Base-by-base conservation (phyloP, 257 asterid genomes). In the Parsonsia alboflavescens region DNA sequence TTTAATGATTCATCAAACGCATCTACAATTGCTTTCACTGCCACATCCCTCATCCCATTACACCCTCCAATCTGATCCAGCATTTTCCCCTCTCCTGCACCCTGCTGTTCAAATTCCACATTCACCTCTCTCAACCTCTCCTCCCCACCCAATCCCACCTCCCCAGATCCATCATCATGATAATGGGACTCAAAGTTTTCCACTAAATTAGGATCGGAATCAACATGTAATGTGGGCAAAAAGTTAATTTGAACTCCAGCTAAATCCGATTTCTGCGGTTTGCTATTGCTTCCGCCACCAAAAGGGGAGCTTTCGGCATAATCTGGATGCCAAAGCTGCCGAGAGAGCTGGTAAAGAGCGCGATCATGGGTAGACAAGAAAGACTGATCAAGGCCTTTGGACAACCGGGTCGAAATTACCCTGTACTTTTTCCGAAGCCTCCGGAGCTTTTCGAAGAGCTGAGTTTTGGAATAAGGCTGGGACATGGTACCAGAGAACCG, bases 381-480 rank as follows among this genome's bases (percentile, higher is more conserved):
- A 6, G 87, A 78, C 33, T 33, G 77, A 67, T 83, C 89, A 63
- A 89, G 76, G 0, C 96, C 97, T 68, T 79, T 87, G 2, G 84
- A 73, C 10, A 92, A n/a, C 22, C 93, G 82, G 44, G 90, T 15
- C 17, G 89, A 87, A 70, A 86, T 84, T 77, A 87, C 90, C 59
- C 92, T 87, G 61, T 86, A 90, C 85, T 92, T 92, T 82, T 88
- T 92, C 41, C 92, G 84, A n/a, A 92, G 85, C 84, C 96, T 75
- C 56, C 93, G 88, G 28, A 92, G 89, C 85, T 92, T 92, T 84
- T 90, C 96, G 24, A 93, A 90, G 74, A 92, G 88, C 85, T 90
- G 97, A 26, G 96, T 83, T 77, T 87, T 92, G 30, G 96, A 86
- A 50, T 92, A 92, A 12, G 96, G 97, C 85, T 90, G 96, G 6